Base-by-base conservation (phyloP, 108 stramenopile species). In the Pseudonitzschia delicatissima region DNA sequence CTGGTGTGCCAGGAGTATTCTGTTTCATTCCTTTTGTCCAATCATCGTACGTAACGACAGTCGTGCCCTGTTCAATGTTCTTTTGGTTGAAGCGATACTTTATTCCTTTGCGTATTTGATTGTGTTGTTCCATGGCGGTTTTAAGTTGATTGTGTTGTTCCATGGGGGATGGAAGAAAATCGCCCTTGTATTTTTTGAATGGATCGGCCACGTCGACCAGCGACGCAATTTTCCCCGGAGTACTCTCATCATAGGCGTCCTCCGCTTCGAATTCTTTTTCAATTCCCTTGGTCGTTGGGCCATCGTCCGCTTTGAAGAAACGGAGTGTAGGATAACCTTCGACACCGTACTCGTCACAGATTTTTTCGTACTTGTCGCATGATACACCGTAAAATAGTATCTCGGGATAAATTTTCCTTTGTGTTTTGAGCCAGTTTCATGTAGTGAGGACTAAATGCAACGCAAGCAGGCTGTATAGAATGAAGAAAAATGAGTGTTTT, bases 341-440 rank as follows among this genome's bases (percentile, higher is more conserved):
- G 12, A 70, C 37, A 25, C 47, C 44, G 31, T 69, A 69, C 27
- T 69, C 23, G 13, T 62, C 34, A 35, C 78, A 79, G 6, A 71
- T 11, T 4, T 76, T 45, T 0, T 28, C 20, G 28, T 81, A 66
- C 9, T 33, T 26, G 25, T 66, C 70, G 62, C 80, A 81, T 4
- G 75, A 76, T 3, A 81, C 80, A 7, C 71, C 75, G 62, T 68
- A 81, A 51, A 81, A 72, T 35, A 73, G 58, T 7, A 81, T 57
- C 7, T 64, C 31, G 32, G 67, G 49, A 45, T 76, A 67, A 2
- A 26, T 5, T 31, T 65, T 21, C n/a, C 12, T 20, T 52, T 21
- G 67, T 64, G 4, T 40, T 35, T 48, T 65, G 28, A 0, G 80
- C 75, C 15, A 81, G 26, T 26, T 61, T 7, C 27, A 76, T 37